Percentiles rank a stretch among this genome's conserved stretches.
Evolutionary conservation across 305 asterid species (phyloP).

Genomic region (Fraxinus greggii): DNA sequence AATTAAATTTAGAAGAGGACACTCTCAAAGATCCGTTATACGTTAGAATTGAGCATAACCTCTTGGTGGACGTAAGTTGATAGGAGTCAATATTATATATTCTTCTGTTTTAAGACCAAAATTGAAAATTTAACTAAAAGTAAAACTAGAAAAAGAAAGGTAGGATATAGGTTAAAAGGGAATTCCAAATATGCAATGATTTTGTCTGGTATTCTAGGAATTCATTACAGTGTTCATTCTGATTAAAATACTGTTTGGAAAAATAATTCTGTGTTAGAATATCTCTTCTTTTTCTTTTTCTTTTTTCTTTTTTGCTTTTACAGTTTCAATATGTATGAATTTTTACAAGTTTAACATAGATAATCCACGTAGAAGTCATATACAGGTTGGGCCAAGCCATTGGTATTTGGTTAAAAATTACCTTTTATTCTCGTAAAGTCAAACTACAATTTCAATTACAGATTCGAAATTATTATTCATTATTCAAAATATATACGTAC

Average conservation of each 20-base stretch:
- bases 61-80: too few species aligned
- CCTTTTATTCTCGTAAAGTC: not conserved
- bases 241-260: not conserved
- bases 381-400: too few species aligned
- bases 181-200: slow-evolving; percentile 2
- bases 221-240: not conserved
- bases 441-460: not conserved
- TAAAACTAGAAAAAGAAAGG: not conserved
- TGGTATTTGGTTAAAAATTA: not conserved
- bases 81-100: too few species aligned
- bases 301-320: not conserved
- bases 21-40: too few species aligned
- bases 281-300: not conserved
- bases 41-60: too few species aligned
- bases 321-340: not conserved
- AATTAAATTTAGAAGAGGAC: too few species aligned
- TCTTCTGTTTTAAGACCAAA: too few species aligned
- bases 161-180: not conserved
- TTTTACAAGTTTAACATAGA: not conserved
- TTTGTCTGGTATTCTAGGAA: slow-evolving; percentile 9
- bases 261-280: not conserved
- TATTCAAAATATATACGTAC: not conserved
- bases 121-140: too few species aligned
- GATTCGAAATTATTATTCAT: not conserved
- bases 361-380: not conserved